A percentile compares a stretch with the other conserved stretches of the same genome.
These are phyloP conservation scores for Alternaria sp. DNA, from an alignment of 2,329 filamentous ascomycete species.

Conservation along the genomic window DNA sequence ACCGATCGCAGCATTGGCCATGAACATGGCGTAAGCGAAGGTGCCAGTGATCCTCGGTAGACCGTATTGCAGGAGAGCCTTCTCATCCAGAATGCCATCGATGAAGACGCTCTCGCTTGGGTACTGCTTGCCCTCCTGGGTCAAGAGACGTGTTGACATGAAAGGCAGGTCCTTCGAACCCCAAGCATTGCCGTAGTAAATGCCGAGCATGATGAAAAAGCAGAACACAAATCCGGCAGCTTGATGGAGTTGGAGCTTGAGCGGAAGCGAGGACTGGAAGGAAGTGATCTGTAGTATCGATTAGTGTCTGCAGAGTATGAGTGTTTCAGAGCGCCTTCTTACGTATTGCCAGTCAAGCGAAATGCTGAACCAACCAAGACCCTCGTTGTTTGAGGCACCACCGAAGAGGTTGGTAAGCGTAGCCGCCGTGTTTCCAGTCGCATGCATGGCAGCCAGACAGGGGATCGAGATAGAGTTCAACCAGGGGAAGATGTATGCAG, in stretches of 20 bases:
- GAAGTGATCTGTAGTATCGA: constrained; percentile 13
- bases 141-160: constrained; percentile 23
- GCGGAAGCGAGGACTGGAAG: constrained; percentile 21
- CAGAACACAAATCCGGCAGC: constrained; percentile 14
- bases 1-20: constrained; percentile 26
- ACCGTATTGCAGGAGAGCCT: constrained; percentile 16
- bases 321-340: background rate
- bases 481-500: constrained; percentile 25
- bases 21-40: constrained; percentile 23
- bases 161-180: constrained; percentile 16
- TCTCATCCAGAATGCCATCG: constrained; percentile 17
- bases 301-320: background rate
- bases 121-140: constrained; percentile 11
- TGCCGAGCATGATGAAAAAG: constrained; percentile 16
- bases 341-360: constrained; percentile 27
- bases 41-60: constrained; percentile 17
- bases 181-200: constrained; percentile 24
- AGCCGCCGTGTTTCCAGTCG: constrained; percentile 17
- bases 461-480: constrained; percentile 23
- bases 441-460: constrained; percentile 20
- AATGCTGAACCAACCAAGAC: constrained; percentile 14
- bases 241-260: constrained; percentile 21
- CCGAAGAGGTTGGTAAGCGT: constrained; percentile 21
- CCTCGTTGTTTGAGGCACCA: constrained; percentile 20
- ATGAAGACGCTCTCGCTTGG: constrained; percentile 18